Percentiles rank a stretch among this genome's conserved stretches.
These are phyloP conservation scores for Salmacisia buchloeana DNA, from an alignment of 1,284 basidiomycete species.

Conservation along the genomic window DNA sequence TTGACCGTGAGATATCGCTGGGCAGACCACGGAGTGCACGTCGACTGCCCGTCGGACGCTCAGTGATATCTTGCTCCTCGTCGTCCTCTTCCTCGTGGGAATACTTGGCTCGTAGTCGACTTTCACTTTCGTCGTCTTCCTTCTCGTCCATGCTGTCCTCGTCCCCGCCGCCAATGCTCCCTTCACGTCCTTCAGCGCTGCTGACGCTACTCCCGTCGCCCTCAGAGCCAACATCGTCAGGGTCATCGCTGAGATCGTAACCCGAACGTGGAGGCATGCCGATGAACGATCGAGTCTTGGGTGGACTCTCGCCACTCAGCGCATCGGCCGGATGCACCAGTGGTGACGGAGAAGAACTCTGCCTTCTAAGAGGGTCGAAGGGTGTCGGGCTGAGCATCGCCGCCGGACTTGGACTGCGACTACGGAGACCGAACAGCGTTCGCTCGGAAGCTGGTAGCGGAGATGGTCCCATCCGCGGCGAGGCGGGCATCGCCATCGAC, in stretches of 20 bases:
- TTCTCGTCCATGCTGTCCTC: conserved; percentile 25
- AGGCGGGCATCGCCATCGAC: neutral
- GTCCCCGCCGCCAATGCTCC: conserved; percentile 31
- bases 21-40: neutral
- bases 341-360: conserved; percentile 3
- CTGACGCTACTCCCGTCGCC: conserved; percentile 28
- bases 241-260: conserved; percentile 49
- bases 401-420: neutral
- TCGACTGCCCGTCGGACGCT: neutral
- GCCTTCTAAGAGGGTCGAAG: neutral
- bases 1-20: conserved; percentile 1
- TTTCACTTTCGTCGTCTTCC: conserved; percentile 21
- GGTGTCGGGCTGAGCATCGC: neutral
- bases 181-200: conserved; percentile 27
- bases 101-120: too few species aligned
- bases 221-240: conserved; percentile 48
- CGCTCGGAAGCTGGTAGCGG: neutral
- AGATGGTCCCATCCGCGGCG: neutral
- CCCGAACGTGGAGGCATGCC: conserved; percentile 49
- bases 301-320: conserved; percentile 20
- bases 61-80: too few species aligned
- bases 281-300: conserved; percentile 48
- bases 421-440: neutral
- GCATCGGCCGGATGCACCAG: neutral
- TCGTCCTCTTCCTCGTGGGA: conserved; percentile 23